Conservation (phyloP, 768 basidiomycete genomes). For the Daedaleopsis nitida region DNA sequence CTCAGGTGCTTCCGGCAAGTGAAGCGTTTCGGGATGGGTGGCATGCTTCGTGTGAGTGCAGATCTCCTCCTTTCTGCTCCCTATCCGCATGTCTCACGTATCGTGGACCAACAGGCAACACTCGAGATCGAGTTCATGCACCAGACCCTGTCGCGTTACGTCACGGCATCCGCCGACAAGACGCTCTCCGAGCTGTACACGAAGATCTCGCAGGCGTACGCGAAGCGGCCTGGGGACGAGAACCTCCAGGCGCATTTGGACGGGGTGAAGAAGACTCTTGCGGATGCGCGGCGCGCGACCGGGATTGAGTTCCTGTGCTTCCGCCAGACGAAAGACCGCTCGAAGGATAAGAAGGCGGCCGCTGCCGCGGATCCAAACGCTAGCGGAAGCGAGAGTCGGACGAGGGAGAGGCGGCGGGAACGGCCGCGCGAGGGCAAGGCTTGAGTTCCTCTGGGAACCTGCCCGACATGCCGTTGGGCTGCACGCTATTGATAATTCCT, state of each 20-base stretch:
- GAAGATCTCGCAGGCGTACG: slow-evolving; percentile 92
- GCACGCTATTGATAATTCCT: too few species aligned
- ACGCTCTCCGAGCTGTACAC: slow-evolving; percentile 91
- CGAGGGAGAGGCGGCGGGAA: slow-evolving; percentile 4
- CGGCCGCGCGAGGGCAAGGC: background rate
- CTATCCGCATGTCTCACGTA: background rate
- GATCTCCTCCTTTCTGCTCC: slow-evolving; percentile 15
- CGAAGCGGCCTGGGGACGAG: slow-evolving; percentile 80
- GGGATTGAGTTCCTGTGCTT: slow-evolving; percentile 96
- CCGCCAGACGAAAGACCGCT: slow-evolving; percentile 61
- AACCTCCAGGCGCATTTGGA: slow-evolving; percentile 88
- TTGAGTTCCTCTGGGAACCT: background rate
- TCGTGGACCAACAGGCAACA: slow-evolving; percentile 70
- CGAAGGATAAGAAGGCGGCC: slow-evolving; percentile 21
- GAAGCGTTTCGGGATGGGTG: slow-evolving; percentile 94
- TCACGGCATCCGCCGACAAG: slow-evolving; percentile 76
- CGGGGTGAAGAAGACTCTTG: slow-evolving; percentile 86
- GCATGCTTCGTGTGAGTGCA: slow-evolving; percentile 85
- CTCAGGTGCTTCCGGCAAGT: slow-evolving; percentile 86
- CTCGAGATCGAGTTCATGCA: slow-evolving; percentile 99
- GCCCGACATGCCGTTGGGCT: too few species aligned
- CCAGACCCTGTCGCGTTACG: slow-evolving; percentile 89
- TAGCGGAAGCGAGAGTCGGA: background rate
- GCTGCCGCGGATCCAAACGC: background rate
- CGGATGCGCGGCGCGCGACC: slow-evolving; percentile 86